Evolutionary conservation across 805 yeast genomes (phyloP), one percentile per base, ranked within the genome.

Genomic region (Suhomyces vadensis): DNA sequence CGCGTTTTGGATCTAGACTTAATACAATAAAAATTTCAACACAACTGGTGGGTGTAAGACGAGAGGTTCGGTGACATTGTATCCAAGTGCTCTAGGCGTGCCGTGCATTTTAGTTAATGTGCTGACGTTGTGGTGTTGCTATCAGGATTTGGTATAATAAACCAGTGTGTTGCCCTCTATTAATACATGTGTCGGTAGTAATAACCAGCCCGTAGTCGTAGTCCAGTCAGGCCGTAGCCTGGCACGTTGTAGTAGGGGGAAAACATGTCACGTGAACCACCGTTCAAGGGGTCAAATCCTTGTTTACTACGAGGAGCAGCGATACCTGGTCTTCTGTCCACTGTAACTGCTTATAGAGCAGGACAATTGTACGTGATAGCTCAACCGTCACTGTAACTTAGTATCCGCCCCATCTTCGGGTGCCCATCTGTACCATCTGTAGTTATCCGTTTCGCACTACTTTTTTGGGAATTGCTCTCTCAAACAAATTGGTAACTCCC

Each of bases 101-200:
- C 79, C 80, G 80, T 74, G 79, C 69, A 69, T 69, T 56, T 55
- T 49, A 56, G 49, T 22, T 57, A 52, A 56, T 63, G 60, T 67
- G 64, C 73, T 57, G 80, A 75, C 80, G 80, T 75, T 75, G 75
- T 73, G 79, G 79, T 74, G 75, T 67, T 73, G 79, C 81, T 77
- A 77, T 77, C 82, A 77, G 82, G 75, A 73, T 66, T 66, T 65
- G 74, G 65, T 54, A 54, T 48, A 52, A 50, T 55, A 48, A 48
- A 29, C 45, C 46, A 39, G 44, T 24, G 40, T 41, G 39, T 37
- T 37, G 29, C 31, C 39, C 39, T 24, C 31, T 23, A 24, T 37
- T 35, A 39, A 42, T 46, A 46, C 45, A 41, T 41, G 36, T 44
- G 46, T 44, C 54, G 50, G 56, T 40, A 29, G 33, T 6, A 29